These are phyloP conservation scores for Dactylellina parvicollis DNA, from an alignment of 2,329 filamentous ascomycete species.

Conservation along the genomic window DNA sequence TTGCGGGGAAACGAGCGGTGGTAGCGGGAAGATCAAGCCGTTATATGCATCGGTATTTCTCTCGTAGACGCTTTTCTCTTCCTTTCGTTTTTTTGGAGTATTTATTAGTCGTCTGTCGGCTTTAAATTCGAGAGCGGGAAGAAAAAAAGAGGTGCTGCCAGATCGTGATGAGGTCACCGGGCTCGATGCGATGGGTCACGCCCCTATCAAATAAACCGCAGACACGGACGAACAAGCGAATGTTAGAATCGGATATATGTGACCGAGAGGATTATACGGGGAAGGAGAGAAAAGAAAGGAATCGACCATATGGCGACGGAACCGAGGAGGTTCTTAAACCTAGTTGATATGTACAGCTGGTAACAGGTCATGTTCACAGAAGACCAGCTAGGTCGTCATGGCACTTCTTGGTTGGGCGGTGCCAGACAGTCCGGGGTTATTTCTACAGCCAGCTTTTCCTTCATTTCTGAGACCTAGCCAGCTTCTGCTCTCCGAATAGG, in stretches of 20 bases:
- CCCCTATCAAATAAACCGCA: constrained; percentile 16
- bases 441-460: not conserved
- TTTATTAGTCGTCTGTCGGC: constrained; percentile 15
- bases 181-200: constrained; percentile 43
- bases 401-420: constrained; percentile 37
- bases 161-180: constrained; percentile 54
- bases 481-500: not conserved
- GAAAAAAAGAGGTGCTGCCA: not conserved
- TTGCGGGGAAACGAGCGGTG: constrained; percentile 19
- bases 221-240: not conserved
- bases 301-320: not conserved
- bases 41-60: not conserved
- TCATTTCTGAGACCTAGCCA: not conserved
- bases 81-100: not conserved
- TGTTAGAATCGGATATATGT: not conserved
- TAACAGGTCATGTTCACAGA: not conserved
- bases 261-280: not conserved
- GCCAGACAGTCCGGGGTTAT: constrained; percentile 8
- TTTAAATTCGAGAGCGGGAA: not conserved
- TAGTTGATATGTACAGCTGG: not conserved
- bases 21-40: not conserved
- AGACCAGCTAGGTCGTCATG: constrained; percentile 5
- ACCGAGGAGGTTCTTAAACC: not conserved
- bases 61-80: not conserved
- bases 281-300: constrained; percentile 2